These are phyloP conservation scores for Entomortierella parvispora DNA, from an alignment of 192 early-diverging fungal genomes.

Conservation along the genomic window DNA sequence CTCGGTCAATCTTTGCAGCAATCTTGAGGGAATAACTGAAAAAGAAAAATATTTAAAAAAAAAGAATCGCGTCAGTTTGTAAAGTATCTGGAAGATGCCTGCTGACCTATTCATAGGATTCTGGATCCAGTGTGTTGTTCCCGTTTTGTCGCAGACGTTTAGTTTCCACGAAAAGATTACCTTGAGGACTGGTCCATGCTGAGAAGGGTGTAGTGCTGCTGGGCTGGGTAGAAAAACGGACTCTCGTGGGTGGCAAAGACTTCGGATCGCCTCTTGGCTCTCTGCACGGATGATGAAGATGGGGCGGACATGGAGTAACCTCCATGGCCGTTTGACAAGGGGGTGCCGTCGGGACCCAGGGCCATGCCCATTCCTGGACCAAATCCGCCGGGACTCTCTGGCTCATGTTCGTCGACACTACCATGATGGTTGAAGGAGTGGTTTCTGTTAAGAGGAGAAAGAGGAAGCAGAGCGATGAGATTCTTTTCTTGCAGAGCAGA, in stretches of 20 bases:
- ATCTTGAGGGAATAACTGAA: constrained; percentile 66
- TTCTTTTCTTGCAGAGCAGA: background rate
- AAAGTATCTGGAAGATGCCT: too few species aligned
- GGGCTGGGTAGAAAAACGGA: constrained; percentile 76
- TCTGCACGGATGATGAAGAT: constrained; percentile 1
- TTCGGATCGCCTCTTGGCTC: constrained; percentile 30
- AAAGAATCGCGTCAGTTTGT: too few species aligned
- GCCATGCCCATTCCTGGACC: constrained; percentile 17
- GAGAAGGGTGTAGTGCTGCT: constrained; percentile 72
- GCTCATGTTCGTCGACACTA: constrained; percentile 19
- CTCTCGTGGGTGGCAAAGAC: constrained; percentile 62
- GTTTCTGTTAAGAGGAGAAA: constrained; percentile 9
- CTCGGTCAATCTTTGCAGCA: constrained; percentile 88
- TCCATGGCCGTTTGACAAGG: background rate
- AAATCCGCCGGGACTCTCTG: constrained; percentile 22
- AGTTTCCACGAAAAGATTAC: too few species aligned
- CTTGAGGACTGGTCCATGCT: constrained; percentile 68
- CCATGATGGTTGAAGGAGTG: constrained; percentile 33
- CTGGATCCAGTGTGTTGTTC: too few species aligned
- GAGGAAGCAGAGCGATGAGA: background rate
- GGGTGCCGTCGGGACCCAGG: constrained; percentile 14
- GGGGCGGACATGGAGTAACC: constrained; percentile 33
- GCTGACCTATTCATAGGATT: too few species aligned
- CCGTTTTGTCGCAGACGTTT: too few species aligned
- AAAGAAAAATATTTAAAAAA: background rate